Evolutionary conservation across 768 basidiomycete species (phyloP), one percentile per base, ranked within the genome.

Genomic region (Agaricus sinodeliciosus): DNA sequence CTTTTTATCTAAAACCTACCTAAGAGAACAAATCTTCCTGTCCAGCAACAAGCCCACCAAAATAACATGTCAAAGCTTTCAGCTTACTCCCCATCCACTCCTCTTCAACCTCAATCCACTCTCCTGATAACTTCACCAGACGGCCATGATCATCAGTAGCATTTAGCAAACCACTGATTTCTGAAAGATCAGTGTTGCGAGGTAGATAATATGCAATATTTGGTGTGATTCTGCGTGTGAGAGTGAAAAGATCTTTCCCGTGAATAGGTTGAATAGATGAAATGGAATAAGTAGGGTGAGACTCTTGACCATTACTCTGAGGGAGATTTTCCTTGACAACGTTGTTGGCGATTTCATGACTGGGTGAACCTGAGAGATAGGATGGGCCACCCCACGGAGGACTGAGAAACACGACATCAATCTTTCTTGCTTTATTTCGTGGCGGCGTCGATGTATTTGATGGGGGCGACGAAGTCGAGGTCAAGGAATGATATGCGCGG

Each of bases 351-450:
- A 50, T 42, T 5, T 40, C 46, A 25, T 58, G 56, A n/a, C 61
- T 53, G 6, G 31, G 31, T 7, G 71, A 62, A 4, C 72, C 72
- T 3, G 71, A 65, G 36, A 89, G 70, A 59, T 90, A 91, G 1
- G 75, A 73, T 3, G 85, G 88, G n/a, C 90, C 90, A 55, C 94
- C 94, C 94, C 94, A 96, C 0, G 94, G 94, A 1, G 94, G 94
- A 58, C 91, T 94, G 43, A 96, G 80, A 63, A 97, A 96, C 13
- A 95, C 83, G 11, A 90, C 87, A 62, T 96, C 92, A 50, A 96
- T 86, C 55, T 77, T 79, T 15, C 84, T 79, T 25, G 58, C 58
- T 9, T 53, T n/a, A 8, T 60, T 36, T n/a, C 41, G 37, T 48
- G 7, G 31, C 31, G 31, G 31, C 31, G 31, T 31, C 11, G 56